phyloP scores from a whole-genome alignment of 768 basidiomycete species.

The Xerocomus brunneocitrinus region DNA sequence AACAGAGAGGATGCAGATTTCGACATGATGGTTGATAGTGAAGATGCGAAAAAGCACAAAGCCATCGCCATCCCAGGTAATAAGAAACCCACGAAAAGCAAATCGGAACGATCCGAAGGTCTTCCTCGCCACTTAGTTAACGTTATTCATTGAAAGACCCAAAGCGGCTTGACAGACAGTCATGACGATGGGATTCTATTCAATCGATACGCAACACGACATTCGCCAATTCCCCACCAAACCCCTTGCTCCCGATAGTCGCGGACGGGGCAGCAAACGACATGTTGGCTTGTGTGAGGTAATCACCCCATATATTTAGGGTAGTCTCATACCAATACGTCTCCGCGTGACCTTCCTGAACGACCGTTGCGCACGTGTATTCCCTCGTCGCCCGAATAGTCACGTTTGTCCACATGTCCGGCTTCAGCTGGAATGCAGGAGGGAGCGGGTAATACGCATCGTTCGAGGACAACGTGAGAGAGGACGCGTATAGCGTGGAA shows the following conservation, averaged over 20 bases:
- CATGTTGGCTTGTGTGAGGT: constrained; percentile 38
- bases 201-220: constrained; percentile 23
- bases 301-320: constrained; percentile 39
- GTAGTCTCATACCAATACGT: constrained; percentile 34
- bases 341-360: constrained; percentile 9
- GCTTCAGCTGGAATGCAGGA: constrained; percentile 24
- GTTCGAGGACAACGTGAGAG: constrained; percentile 38
- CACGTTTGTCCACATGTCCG: constrained; percentile 31
- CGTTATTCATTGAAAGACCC: neutral
- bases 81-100: no score
- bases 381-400: constrained; percentile 35
- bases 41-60: neutral
- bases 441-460: constrained; percentile 35
- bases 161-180: neutral
- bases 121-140: neutral
- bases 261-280: constrained; percentile 40
- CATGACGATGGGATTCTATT: neutral
- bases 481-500: constrained; percentile 33
- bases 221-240: constrained; percentile 32
- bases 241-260: constrained; percentile 33
- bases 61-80: neutral
- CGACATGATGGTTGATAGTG: neutral
- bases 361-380: constrained; percentile 32
- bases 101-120: neutral
- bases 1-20: no score